These are phyloP conservation scores for Melastoma candidum DNA, from an alignment of 441 rosid species.

Conservation along the genomic window DNA sequence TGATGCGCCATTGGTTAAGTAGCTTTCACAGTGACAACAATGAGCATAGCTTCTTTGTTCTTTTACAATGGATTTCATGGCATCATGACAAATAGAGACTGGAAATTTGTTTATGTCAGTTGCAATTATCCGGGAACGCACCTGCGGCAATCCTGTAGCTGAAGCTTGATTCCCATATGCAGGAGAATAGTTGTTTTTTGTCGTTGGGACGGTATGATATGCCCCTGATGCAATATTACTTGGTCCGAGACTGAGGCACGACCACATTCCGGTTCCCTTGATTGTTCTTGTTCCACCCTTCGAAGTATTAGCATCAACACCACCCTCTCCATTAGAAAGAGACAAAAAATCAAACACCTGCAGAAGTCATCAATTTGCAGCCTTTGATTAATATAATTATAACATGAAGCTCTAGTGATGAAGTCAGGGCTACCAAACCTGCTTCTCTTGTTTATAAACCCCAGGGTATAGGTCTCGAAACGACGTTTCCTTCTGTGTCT, in stretches of 20 bases:
- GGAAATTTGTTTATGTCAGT: neutral
- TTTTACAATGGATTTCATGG: no score
- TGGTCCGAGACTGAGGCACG: constrained; percentile 21
- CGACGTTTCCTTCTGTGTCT: constrained; percentile 19
- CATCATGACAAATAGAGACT: neutral
- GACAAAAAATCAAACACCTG: constrained; percentile 71
- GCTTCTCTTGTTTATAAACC: constrained; percentile 27
- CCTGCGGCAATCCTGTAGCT: constrained; percentile 49
- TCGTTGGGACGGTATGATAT: constrained; percentile 16
- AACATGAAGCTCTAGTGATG: constrained; percentile 1
- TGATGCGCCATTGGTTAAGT: no score
- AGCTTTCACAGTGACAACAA: no score
- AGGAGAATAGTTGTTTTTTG: constrained; percentile 16
- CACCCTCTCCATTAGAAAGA: constrained; percentile 32
- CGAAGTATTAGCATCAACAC: constrained; percentile 15
- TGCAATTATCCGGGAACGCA: constrained; percentile 7
- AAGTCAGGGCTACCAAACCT: constrained; percentile 23
- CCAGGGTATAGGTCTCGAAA: constrained; percentile 15
- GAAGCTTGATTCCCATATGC: constrained; percentile 36
- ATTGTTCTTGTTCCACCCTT: constrained; percentile 12
- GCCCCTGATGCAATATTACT: no score
- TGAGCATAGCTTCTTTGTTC: no score
- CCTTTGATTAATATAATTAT: no score
- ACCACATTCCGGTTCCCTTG: constrained; percentile 19
- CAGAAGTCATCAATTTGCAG: constrained; percentile 6